Evolutionary conservation across 352 stramenopile genomes (phyloP).

Genomic region (Nothophytophthora sp.): DNA sequence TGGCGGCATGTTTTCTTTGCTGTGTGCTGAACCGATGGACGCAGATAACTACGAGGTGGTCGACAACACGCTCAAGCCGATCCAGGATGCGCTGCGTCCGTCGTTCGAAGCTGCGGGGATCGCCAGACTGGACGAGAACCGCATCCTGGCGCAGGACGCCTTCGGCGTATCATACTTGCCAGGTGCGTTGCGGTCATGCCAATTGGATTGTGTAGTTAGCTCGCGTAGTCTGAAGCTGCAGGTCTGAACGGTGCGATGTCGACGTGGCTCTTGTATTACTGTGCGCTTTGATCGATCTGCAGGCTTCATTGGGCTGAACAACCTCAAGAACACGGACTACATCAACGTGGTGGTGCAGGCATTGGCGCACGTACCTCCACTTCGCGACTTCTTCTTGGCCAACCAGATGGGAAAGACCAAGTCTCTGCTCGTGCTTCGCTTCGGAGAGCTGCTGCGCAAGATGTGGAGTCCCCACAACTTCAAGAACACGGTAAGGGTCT

Average conservation of each 20-base stretch:
- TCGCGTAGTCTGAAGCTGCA: too few relatives aligned
- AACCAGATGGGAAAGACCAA: slow-evolving; percentile 60
- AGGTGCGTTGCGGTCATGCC: slow-evolving; percentile 7
- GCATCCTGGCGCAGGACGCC: slow-evolving; percentile 91
- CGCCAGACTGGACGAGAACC: slow-evolving; percentile 90
- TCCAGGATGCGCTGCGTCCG: slow-evolving; percentile 94
- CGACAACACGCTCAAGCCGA: slow-evolving; percentile 95
- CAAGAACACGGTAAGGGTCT: slow-evolving; percentile 93
- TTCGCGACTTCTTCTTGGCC: slow-evolving; percentile 97
- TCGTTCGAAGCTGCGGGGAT: slow-evolving; percentile 88
- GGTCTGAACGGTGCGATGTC: background rate
- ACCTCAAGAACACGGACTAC: slow-evolving; percentile 98
- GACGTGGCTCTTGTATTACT: background rate
- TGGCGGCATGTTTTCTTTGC: background rate
- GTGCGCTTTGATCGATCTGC: background rate
- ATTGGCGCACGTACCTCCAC: slow-evolving; percentile 93
- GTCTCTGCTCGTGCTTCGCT: slow-evolving; percentile 89
- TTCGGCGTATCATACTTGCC: slow-evolving; percentile 97
- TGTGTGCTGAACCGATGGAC: background rate
- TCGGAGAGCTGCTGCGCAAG: slow-evolving; percentile 97
- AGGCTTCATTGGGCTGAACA: slow-evolving; percentile 98
- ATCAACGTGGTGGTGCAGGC: slow-evolving; percentile 97
- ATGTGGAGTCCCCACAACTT: slow-evolving; percentile 99
- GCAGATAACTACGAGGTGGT: slow-evolving; percentile 98
- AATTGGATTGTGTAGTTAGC: too few relatives aligned